A percentile compares a stretch with the other conserved stretches of the same genome.
These are phyloP conservation scores for Trametes maxima DNA, from an alignment of 768 basidiomycete genomes.

Conservation along the genomic window DNA sequence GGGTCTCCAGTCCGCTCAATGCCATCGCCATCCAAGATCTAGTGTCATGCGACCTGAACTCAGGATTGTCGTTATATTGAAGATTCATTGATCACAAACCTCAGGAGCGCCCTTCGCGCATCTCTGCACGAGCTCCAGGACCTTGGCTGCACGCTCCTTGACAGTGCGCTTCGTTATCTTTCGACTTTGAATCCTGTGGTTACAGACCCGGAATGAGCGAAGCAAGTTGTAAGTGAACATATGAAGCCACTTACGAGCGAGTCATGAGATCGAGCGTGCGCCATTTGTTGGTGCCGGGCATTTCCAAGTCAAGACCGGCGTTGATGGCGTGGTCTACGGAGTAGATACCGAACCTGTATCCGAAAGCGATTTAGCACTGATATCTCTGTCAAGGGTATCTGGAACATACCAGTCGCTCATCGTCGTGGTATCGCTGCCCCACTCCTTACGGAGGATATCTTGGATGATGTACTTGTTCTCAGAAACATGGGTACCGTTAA, in stretches of 20 bases:
- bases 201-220: background rate
- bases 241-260: conserved; percentile 41
- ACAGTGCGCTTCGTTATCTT: conserved; percentile 68
- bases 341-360: conserved; percentile 68
- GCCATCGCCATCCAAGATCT: conserved; percentile 75
- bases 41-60: background rate
- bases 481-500: conserved; percentile 74
- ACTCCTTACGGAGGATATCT: conserved; percentile 69
- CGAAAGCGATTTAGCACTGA: background rate
- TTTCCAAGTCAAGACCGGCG: conserved; percentile 80
- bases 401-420: conserved; percentile 79
- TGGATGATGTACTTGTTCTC: conserved; percentile 63
- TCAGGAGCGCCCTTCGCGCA: conserved; percentile 69
- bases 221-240: background rate
- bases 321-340: conserved; percentile 64
- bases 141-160: conserved; percentile 65
- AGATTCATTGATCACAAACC: conserved; percentile 35
- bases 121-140: conserved; percentile 70
- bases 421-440: conserved; percentile 71
- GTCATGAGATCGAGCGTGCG: conserved; percentile 68
- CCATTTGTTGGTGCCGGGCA: conserved; percentile 81
- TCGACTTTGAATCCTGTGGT: conserved; percentile 47
- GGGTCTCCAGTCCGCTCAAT: conserved; percentile 63
- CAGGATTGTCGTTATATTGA: background rate
- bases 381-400: background rate